Evolutionary conservation across 1,284 basidiomycete species (phyloP), one percentile per base, ranked within the genome.

Genomic region (Phylloporus sp.): DNA sequence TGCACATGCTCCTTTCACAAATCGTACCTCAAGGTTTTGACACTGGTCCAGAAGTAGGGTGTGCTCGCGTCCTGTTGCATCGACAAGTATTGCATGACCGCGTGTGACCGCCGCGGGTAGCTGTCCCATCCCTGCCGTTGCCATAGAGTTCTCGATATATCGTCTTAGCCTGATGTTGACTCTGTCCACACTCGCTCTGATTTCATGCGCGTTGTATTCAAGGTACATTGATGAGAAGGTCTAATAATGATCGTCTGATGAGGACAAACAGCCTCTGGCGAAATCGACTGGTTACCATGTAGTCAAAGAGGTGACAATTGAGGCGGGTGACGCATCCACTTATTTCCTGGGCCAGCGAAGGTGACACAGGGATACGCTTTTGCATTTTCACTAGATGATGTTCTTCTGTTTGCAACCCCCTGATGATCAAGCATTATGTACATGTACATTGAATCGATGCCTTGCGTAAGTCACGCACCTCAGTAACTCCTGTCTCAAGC

Each of bases 311-410:
- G 11, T 32, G 26, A 10, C 28, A 40, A 24, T 65, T 66, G 53
- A 66, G 51, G 29, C n/a, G 17, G 29, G 53, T 28, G 31, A 66
- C 32, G 28, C 57, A 56, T 4, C 58, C 53, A 3, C 34, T 18
- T 22, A 66, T 56, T 3, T 65, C 64, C 26, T 52, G 64, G 1
- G 42, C 20, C 13, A 64, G 42, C 4, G 63, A 46, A 17, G 63
- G 40, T 15, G 63, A 46, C 3, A n/a, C 49, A 22, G 28, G 32
- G 4, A 65, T 26, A 8, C 56, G 63, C 24, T 32, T n/a, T 13
- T 47, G 28, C 54, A 64, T n/a, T 10, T 3, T 26, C 40, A 64
- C 53, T 3, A 64, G 10, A 4, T 52, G 17, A 18, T 3, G 32
- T 31, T n/a, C n/a, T n/a, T n/a, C n/a, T n/a, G n/a, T 47, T 50